Conservation (phyloP, 2,329 filamentous ascomycete species). For the Diaporthe batatas region DNA sequence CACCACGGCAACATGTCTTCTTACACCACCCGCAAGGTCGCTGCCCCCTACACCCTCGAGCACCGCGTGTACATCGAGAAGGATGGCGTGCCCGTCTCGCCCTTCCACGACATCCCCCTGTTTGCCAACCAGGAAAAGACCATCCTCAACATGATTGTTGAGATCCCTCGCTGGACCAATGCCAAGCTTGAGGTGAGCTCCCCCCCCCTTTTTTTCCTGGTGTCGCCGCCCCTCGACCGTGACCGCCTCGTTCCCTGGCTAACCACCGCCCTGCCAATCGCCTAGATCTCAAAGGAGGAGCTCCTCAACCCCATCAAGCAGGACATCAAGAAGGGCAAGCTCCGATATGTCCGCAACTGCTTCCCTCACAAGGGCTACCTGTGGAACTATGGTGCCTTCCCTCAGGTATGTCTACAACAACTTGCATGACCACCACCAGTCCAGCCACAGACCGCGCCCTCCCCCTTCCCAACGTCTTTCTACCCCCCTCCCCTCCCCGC, state of each 20-base stretch:
- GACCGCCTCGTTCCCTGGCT: constrained; percentile 1
- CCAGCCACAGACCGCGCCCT: constrained; percentile 35
- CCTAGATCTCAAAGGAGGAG: constrained; percentile 97
- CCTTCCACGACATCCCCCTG: constrained; percentile 98
- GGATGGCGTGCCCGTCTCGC: constrained; percentile 92
- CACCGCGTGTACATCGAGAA: constrained; percentile 98
- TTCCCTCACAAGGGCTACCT: constrained; percentile 99
- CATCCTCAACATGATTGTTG: constrained; percentile 98
- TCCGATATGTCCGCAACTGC: constrained; percentile 99
- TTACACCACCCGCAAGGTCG: constrained; percentile 89
- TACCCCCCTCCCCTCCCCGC: background rate
- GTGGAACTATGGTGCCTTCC: constrained; percentile 99
- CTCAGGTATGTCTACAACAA: constrained; percentile 74
- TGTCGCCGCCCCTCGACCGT: constrained; percentile 3
- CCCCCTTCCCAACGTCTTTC: no score
- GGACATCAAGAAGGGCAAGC: constrained; percentile 99
- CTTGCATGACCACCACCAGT: background rate
- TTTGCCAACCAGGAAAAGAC: constrained; percentile 97
- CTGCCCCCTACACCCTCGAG: constrained; percentile 91
- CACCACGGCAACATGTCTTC: constrained; percentile 67
- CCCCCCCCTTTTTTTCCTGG: constrained; percentile 45
- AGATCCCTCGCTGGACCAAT: constrained; percentile 99
- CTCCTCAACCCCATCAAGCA: constrained; percentile 99
- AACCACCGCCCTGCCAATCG: background rate
- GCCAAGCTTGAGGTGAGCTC: constrained; percentile 94